Conservation (phyloP, 768 basidiomycete genomes). For the Phylloporus sp. region DNA sequence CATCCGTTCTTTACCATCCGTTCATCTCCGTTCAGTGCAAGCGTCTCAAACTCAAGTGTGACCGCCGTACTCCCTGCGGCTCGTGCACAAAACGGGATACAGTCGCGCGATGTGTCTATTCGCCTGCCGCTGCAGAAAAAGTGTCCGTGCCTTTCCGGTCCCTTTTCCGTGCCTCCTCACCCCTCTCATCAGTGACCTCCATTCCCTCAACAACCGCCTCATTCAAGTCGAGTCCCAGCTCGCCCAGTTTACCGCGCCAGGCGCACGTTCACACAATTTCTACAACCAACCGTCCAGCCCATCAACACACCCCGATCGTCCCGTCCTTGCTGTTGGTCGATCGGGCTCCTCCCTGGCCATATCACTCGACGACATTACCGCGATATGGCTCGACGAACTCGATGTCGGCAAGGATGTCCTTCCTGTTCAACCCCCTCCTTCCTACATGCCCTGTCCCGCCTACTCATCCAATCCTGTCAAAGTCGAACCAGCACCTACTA, state of each 20-base stretch:
- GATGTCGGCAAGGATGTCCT: slow-evolving; percentile 33
- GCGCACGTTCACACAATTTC: slow-evolving; percentile 21
- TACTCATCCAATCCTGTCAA: slow-evolving; percentile 28
- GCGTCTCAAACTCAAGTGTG: slow-evolving; percentile 83
- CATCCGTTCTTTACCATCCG: neutral
- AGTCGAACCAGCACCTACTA: slow-evolving; percentile 30
- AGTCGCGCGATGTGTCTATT: slow-evolving; percentile 67
- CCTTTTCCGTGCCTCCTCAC: neutral
- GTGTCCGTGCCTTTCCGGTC: slow-evolving; percentile 45
- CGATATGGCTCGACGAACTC: slow-evolving; percentile 59
- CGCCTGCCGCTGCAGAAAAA: slow-evolving; percentile 82
- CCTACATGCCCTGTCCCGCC: slow-evolving; percentile 12
- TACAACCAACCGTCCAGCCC: slow-evolving; percentile 11
- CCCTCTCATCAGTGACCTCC: slow-evolving; percentile 54
- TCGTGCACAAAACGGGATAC: slow-evolving; percentile 80
- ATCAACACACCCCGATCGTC: slow-evolving; percentile 20
- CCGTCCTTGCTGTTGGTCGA: slow-evolving; percentile 36
- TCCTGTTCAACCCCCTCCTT: slow-evolving; percentile 15
- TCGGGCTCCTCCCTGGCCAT: slow-evolving; percentile 49
- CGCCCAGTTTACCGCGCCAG: slow-evolving; percentile 41
- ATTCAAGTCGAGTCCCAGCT: slow-evolving; percentile 64
- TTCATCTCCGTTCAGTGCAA: slow-evolving; percentile 57
- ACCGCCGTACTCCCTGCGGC: slow-evolving; percentile 71
- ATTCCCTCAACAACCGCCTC: slow-evolving; percentile 78
- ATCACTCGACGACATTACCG: slow-evolving; percentile 52